Conservation (phyloP, 306 rosid genomes). For the Purshia tridentata region DNA sequence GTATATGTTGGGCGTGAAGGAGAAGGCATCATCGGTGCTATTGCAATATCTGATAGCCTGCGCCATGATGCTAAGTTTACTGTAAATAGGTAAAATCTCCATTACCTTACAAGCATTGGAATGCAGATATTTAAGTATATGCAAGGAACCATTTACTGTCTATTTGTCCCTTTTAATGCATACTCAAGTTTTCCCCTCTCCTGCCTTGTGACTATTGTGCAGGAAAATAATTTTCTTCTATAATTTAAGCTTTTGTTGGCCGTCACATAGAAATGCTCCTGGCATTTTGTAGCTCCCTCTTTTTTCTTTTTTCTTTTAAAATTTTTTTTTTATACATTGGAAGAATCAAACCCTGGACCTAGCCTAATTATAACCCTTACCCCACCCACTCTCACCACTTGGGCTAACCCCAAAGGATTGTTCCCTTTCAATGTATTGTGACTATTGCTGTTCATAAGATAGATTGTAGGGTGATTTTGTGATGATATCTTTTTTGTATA, state of each 20-base stretch:
- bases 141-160: no score
- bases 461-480: background rate
- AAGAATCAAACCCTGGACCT: no score
- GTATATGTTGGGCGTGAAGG: constrained; percentile 96
- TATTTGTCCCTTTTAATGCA: no score
- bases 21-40: constrained; percentile 86
- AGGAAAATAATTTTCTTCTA: background rate
- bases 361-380: no score
- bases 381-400: no score
- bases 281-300: constrained; percentile 1
- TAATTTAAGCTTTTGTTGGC: background rate
- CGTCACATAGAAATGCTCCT: background rate
- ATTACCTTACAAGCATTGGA: background rate
- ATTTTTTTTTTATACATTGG: no score
- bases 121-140: background rate
- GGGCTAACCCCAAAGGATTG: no score
- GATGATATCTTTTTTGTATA: background rate
- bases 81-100: constrained; percentile 49
- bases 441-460: background rate
- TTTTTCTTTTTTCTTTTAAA: no score
- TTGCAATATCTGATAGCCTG: constrained; percentile 78
- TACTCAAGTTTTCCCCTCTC: no score
- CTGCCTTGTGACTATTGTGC: background rate
- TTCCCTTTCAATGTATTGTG: background rate
- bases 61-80: constrained; percentile 84